A percentile compares a stretch with the other conserved stretches of the same genome.
These are phyloP conservation scores for Fulvia fulva DNA, from an alignment of 2,329 filamentous ascomycete genomes.

Conservation along the genomic window DNA sequence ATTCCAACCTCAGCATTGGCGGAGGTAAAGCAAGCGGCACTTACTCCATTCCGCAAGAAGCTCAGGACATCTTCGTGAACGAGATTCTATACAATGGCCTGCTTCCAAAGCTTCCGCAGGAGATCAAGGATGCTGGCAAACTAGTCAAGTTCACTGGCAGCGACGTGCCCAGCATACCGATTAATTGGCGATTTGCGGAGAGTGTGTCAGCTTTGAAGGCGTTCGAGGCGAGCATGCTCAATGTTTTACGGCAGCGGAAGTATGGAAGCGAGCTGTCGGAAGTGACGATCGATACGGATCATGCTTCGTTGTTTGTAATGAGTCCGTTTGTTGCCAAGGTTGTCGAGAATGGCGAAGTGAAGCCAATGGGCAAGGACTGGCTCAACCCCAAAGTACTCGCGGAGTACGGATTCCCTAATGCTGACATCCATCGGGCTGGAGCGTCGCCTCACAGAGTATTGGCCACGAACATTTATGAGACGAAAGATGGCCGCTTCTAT, in stretches of 20 bases:
- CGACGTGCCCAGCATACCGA: constrained; percentile 45
- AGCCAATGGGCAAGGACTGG: background rate
- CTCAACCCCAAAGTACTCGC: background rate
- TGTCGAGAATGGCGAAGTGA: constrained; percentile 2
- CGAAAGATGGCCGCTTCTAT: constrained; percentile 45
- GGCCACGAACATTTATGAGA: constrained; percentile 47
- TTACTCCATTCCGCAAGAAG: constrained; percentile 21
- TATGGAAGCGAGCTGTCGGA: constrained; percentile 15
- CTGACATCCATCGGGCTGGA: constrained; percentile 13
- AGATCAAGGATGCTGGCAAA: constrained; percentile 38
- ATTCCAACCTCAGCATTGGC: background rate
- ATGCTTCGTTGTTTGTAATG: constrained; percentile 25
- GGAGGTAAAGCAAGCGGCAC: background rate
- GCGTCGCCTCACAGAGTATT: constrained; percentile 12
- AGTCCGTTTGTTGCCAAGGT: constrained; percentile 16
- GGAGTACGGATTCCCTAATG: constrained; percentile 14
- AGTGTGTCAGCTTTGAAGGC: constrained; percentile 39
- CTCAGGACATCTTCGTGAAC: constrained; percentile 32
- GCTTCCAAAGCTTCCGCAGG: constrained; percentile 37
- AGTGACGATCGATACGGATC: constrained; percentile 20
- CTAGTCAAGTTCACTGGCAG: constrained; percentile 40
- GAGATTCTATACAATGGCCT: constrained; percentile 45
- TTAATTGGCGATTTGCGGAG: constrained; percentile 57
- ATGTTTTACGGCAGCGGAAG: constrained; percentile 17
- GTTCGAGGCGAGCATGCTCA: constrained; percentile 21